Percentiles rank a stretch among this genome's conserved stretches.
Evolutionary conservation across 164 flowering plant species (phyloP).

Genomic region (Chloranthus sessilifolius): DNA sequence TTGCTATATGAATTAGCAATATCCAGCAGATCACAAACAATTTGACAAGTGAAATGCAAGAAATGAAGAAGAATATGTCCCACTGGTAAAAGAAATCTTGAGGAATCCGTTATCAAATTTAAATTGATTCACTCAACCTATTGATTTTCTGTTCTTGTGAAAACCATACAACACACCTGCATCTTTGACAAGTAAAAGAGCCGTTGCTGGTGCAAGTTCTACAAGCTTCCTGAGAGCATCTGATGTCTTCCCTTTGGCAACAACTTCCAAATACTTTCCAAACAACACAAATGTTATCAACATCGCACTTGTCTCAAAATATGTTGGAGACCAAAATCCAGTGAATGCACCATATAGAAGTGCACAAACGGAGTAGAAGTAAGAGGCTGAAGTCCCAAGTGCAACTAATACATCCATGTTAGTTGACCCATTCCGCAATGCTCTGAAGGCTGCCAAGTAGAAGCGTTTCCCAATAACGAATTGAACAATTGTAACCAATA

Average conservation of each 20-base stretch:
- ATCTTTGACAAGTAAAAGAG: conserved; percentile 65
- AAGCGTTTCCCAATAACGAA: conserved; percentile 94
- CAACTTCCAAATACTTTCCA: conserved; percentile 92
- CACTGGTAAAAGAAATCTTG: too few relatives aligned
- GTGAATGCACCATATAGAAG: conserved; percentile 90
- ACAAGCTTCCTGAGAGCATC: conserved; percentile 95
- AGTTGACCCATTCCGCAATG: conserved; percentile 82
- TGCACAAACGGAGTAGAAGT: conserved; percentile 88
- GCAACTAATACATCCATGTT: conserved; percentile 99
- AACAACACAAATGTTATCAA: conserved; percentile 90
- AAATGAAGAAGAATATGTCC: too few relatives aligned
- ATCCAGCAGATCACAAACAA: too few relatives aligned
- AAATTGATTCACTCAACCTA: too few relatives aligned
- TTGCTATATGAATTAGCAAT: too few relatives aligned
- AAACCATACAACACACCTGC: conserved; percentile 52
- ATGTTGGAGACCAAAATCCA: conserved; percentile 93
- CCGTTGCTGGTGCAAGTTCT: conserved; percentile 92
- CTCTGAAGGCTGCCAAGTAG: conserved; percentile 85
- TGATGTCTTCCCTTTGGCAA: conserved; percentile 97
- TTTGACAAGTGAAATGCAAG: too few relatives aligned
- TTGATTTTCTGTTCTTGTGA: neutral
- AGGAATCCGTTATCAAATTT: too few relatives aligned
- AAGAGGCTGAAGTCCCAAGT: conserved; percentile 93
- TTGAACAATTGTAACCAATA: conserved; percentile 73
- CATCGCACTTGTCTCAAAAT: conserved; percentile 99